A percentile compares a stretch with the other conserved stretches of the same genome.
Conservation (phyloP, 202 grass and related monocot genomes). For the Panicum hallii region DNA sequence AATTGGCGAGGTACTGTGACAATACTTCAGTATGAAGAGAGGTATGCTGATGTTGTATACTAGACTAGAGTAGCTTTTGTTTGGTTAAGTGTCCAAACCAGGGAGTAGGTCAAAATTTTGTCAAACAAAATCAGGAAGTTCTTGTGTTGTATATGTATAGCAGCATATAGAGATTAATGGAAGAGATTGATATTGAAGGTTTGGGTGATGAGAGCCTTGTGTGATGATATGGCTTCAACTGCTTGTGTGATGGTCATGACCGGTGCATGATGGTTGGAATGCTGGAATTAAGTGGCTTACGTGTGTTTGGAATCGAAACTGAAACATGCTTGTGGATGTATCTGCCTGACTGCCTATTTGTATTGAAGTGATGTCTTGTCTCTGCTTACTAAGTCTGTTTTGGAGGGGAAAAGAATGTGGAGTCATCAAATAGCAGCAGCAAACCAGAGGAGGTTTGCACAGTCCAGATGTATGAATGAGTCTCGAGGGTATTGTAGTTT, state of each 20-base stretch:
- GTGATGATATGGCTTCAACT: not conserved
- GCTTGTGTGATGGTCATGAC: not conserved
- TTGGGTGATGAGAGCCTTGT: not conserved
- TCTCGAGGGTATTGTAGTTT: too few species aligned
- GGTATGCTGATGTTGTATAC: not conserved
- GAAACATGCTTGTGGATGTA: too few species aligned
- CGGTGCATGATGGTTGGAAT: not conserved
- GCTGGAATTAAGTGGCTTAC: not conserved
- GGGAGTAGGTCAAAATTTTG: not conserved
- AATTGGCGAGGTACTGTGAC: not conserved
- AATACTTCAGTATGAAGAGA: not conserved
- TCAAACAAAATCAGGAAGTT: not conserved
- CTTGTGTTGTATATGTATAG: not conserved
- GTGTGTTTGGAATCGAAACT: too few species aligned
- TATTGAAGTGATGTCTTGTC: too few species aligned
- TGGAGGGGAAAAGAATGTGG: too few species aligned
- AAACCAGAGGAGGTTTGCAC: too few species aligned
- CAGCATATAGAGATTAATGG: not conserved
- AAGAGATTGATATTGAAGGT: not conserved
- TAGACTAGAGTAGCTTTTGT: not conserved
- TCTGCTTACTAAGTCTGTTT: too few species aligned
- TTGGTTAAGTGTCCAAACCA: not conserved
- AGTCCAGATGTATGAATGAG: too few species aligned
- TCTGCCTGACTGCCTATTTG: too few species aligned
- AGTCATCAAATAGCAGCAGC: too few species aligned